Evolutionary conservation across 164 flowering plant species (phyloP).

Genomic region (Euptelea pleiosperma): DNA sequence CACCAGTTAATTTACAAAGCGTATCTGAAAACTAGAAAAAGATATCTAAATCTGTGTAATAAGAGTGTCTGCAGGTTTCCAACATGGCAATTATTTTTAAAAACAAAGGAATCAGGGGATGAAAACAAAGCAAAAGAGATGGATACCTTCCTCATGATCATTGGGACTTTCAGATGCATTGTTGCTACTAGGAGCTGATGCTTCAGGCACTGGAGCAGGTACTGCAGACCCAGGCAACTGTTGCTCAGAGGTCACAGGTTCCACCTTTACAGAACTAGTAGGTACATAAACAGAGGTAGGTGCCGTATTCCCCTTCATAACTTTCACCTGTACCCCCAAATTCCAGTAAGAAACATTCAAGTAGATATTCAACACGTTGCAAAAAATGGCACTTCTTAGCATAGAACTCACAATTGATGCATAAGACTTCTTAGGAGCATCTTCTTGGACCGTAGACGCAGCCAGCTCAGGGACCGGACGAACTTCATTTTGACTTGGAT

Average conservation of each 20-base stretch:
- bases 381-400: neutral
- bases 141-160: slow-evolving; percentile 46
- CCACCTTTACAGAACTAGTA: slow-evolving; percentile 23
- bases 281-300: slow-evolving; percentile 41
- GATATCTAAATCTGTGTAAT: too few relatives aligned
- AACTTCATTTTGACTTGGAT: slow-evolving; percentile 26
- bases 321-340: slow-evolving; percentile 35
- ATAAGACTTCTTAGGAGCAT: slow-evolving; percentile 68
- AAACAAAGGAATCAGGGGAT: neutral
- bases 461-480: slow-evolving; percentile 25
- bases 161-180: slow-evolving; percentile 23
- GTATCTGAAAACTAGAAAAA: too few relatives aligned
- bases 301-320: slow-evolving; percentile 30
- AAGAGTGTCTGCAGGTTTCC: too few relatives aligned
- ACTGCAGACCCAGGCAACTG: slow-evolving; percentile 21
- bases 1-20: too few relatives aligned
- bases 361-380: neutral
- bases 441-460: slow-evolving; percentile 36
- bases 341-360: slow-evolving; percentile 1
- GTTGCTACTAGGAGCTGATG: slow-evolving; percentile 17
- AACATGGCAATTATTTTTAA: neutral
- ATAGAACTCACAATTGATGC: slow-evolving; percentile 62
- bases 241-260: slow-evolving; percentile 33
- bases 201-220: slow-evolving; percentile 31
- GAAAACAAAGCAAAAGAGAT: neutral